Evolutionary conservation across 1,284 basidiomycete species (phyloP).

Genomic region (Trichosporon coremiiforme): DNA sequence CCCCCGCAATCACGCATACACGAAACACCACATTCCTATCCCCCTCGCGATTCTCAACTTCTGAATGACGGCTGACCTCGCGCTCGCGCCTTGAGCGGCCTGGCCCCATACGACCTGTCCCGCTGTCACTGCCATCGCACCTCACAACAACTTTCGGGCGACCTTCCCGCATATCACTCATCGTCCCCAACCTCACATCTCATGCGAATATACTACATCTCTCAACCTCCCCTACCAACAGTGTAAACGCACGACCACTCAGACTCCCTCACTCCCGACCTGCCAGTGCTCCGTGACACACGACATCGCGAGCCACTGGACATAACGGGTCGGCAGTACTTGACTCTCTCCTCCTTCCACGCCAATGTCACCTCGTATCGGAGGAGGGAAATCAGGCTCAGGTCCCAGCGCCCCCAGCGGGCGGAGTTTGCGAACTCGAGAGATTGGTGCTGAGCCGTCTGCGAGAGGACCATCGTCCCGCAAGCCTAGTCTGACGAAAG

Average conservation of each 20-base stretch:
- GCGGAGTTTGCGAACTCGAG: conserved; percentile 3
- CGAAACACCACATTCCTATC: neutral
- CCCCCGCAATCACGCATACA: neutral
- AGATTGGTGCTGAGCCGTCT: neutral
- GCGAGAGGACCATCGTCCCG: neutral
- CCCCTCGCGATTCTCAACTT: neutral
- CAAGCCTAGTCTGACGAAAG: neutral
- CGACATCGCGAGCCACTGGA: conserved; percentile 12
- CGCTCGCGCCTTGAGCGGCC: neutral
- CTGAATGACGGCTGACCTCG: conserved; percentile 6
- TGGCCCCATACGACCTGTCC: neutral
- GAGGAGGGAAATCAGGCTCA: neutral
- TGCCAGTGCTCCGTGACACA: neutral
- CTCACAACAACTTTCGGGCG: neutral
- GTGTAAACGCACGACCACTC: too few relatives aligned
- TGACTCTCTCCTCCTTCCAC: neutral
- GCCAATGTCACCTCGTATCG: conserved; percentile 15
- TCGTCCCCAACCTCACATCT: neutral
- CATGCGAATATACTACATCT: conserved; percentile 5
- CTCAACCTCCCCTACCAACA: too few relatives aligned
- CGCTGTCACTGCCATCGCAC: neutral
- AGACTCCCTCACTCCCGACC: neutral
- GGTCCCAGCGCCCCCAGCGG: neutral
- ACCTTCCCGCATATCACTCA: neutral
- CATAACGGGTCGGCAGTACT: neutral